Conservation (phyloP, 768 basidiomycete genomes). For the Termitomyces sp. region DNA sequence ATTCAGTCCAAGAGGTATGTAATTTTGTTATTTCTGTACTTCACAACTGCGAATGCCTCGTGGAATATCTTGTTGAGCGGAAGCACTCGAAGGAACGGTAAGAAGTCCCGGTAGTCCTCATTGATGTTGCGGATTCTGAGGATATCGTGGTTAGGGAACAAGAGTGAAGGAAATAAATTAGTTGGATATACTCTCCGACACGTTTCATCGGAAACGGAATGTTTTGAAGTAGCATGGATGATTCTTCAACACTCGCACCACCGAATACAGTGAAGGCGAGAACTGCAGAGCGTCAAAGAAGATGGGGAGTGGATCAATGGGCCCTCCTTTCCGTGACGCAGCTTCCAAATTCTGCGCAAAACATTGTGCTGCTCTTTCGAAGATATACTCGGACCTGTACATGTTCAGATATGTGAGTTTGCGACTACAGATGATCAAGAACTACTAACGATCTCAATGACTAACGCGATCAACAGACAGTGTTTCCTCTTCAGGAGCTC, state of each 20-base stretch:
- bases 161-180: neutral
- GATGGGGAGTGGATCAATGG: too few species aligned
- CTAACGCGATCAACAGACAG: too few species aligned
- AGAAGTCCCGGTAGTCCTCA: slow-evolving; percentile 6
- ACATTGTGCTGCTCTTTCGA: too few species aligned
- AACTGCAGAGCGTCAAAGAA: too few species aligned
- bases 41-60: slow-evolving; percentile 6
- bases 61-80: slow-evolving; percentile 1
- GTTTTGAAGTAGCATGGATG: slow-evolving; percentile 2
- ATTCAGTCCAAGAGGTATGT: neutral
- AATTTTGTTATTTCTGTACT: slow-evolving; percentile 5
- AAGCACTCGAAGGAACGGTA: slow-evolving; percentile 9
- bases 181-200: slow-evolving; percentile 6
- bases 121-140: slow-evolving; percentile 11
- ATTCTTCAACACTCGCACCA: neutral
- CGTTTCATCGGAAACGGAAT: slow-evolving; percentile 13
- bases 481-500: too few species aligned
- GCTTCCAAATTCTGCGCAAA: too few species aligned
- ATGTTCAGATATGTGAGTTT: too few species aligned
- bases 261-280: too few species aligned
- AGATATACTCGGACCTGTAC: too few species aligned
- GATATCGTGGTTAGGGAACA: neutral
- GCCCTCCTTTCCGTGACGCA: too few species aligned
- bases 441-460: too few species aligned
- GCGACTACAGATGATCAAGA: too few species aligned